Evolutionary conservation across 2,329 filamentous ascomycete species (phyloP).

Genomic region (Penicillium sp.): DNA sequence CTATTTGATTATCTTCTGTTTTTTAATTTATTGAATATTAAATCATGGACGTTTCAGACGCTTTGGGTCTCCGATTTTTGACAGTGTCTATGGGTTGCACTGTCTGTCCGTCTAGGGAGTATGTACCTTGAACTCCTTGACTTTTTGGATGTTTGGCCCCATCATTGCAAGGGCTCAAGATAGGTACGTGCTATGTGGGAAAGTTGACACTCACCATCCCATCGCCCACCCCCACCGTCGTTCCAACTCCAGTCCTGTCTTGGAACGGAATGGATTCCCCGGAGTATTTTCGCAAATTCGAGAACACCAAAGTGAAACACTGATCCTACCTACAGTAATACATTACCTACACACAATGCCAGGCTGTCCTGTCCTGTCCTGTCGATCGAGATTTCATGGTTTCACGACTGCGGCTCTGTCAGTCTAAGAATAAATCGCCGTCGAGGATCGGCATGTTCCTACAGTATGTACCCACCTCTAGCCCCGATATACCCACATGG

Average conservation of each 20-base stretch:
- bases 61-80: neutral
- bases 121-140: neutral
- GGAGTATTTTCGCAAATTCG: neutral
- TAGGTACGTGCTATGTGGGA: neutral
- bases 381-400: neutral
- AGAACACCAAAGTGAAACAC: neutral
- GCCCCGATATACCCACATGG: neutral
- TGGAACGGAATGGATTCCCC: neutral
- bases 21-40: too few relatives aligned
- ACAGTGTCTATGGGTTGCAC: neutral
- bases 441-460: neutral
- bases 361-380: too few relatives aligned
- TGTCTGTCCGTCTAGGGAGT: neutral
- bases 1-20: neutral
- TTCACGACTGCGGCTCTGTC: neutral
- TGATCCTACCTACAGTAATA: neutral
- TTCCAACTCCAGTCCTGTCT: neutral
- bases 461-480: neutral
- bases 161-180: neutral
- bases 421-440: neutral
- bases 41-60: neutral
- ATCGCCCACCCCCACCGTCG: neutral
- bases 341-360: too few relatives aligned
- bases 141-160: neutral
- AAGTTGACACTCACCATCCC: neutral